Percentiles rank a stretch among this genome's conserved stretches.
phyloP scores from a whole-genome alignment of 2,329 filamentous ascomycete species.

The Capronia coronata region DNA sequence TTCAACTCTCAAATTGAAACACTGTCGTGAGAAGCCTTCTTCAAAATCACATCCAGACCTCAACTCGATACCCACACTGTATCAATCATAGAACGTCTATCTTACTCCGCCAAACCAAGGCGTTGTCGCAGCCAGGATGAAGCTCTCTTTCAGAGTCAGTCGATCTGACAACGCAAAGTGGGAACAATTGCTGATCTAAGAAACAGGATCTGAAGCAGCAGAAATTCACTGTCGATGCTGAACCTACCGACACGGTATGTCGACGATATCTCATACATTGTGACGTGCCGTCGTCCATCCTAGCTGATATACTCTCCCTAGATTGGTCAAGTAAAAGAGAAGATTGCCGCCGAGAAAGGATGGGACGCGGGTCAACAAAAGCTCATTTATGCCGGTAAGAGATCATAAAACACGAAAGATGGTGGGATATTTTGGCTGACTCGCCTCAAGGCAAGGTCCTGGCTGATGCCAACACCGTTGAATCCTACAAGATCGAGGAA shows the following conservation, averaged over 20 bases:
- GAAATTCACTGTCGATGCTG: constrained; percentile 93
- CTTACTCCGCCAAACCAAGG: not conserved
- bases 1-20: not conserved
- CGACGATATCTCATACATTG: not conserved
- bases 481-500: constrained; percentile 97
- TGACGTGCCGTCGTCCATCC: not conserved
- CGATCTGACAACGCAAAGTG: constrained; percentile 21
- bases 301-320: constrained; percentile 37
- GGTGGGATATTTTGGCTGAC: constrained; percentile 3
- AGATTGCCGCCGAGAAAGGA: constrained; percentile 85
- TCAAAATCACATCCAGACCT: not conserved
- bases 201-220: constrained; percentile 91
- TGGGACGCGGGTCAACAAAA: constrained; percentile 89
- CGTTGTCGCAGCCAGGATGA: constrained; percentile 48
- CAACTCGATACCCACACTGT: not conserved
- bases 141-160: constrained; percentile 64
- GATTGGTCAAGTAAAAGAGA: constrained; percentile 87
- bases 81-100: not conserved
- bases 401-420: not conserved
- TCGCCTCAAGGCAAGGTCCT: constrained; percentile 79
- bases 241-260: constrained; percentile 76
- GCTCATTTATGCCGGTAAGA: constrained; percentile 92
- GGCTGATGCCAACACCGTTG: constrained; percentile 93
- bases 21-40: not conserved
- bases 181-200: constrained; percentile 26